Evolutionary conservation across 2,329 filamentous ascomycete genomes (phyloP).

Genomic region (Colletotrichum lupini): DNA sequence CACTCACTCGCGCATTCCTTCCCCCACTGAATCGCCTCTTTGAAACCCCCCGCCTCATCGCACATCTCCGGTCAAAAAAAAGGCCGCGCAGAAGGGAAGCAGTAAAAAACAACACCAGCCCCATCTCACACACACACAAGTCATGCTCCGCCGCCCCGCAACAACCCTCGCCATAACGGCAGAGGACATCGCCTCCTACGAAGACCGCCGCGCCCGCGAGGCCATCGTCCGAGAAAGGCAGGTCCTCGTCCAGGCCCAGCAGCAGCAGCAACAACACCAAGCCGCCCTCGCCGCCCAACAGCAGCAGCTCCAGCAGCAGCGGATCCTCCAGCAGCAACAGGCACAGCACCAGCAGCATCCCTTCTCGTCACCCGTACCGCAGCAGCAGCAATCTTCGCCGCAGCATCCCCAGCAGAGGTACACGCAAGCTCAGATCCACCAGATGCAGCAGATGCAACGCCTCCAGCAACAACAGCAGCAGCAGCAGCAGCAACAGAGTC

Average conservation of each 20-base stretch:
- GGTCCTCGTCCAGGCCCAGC: slow-evolving; percentile 33
- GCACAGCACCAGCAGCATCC: not conserved
- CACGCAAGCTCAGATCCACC: slow-evolving; percentile 29
- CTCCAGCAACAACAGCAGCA: slow-evolving; percentile 33
- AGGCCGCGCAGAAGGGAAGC: not conserved
- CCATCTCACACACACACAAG: slow-evolving; percentile 22
- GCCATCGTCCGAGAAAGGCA: slow-evolving; percentile 39
- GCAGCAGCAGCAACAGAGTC: slow-evolving; percentile 32
- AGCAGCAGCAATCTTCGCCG: slow-evolving; percentile 19
- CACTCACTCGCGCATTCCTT: not conserved
- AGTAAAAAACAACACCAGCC: not conserved
- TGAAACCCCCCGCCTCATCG: not conserved
- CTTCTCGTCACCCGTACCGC: not conserved
- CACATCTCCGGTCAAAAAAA: not conserved
- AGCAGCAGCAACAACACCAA: not conserved
- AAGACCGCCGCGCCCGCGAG: slow-evolving; percentile 67
- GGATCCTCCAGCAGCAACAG: not conserved
- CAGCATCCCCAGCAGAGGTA: not conserved
- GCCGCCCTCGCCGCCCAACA: slow-evolving; percentile 4
- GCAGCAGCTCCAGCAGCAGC: slow-evolving; percentile 25
- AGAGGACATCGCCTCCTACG: slow-evolving; percentile 77
- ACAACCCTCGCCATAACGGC: slow-evolving; percentile 76
- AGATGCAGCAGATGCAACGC: not conserved
- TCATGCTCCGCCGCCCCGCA: slow-evolving; percentile 74
- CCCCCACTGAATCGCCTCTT: not conserved